Evolutionary conservation across 2,329 filamentous ascomycete genomes (phyloP).

Genomic region (Colletotrichum tabaci): DNA sequence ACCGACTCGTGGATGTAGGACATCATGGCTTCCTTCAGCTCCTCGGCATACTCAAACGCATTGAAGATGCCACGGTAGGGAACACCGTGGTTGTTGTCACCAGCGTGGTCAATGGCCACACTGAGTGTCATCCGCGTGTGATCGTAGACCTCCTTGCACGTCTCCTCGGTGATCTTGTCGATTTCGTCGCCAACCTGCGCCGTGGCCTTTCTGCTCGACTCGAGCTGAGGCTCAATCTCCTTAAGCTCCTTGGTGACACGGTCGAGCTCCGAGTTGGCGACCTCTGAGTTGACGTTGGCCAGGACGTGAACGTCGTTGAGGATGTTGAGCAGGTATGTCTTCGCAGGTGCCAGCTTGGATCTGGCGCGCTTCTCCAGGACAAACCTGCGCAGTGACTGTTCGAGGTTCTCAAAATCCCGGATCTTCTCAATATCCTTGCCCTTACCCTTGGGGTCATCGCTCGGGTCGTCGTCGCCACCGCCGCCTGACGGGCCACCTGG

Average conservation of each 20-base stretch:
- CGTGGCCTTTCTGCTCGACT: constrained; percentile 85
- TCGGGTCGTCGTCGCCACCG: constrained; percentile 68
- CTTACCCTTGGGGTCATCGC: constrained; percentile 78
- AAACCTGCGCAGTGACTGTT: constrained; percentile 90
- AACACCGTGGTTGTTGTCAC: constrained; percentile 84
- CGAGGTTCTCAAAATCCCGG: constrained; percentile 89
- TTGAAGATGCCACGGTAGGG: constrained; percentile 88
- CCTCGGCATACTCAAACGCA: constrained; percentile 93
- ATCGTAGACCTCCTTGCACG: constrained; percentile 88
- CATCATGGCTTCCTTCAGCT: constrained; percentile 92
- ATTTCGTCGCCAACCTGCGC: constrained; percentile 85
- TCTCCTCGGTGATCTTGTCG: constrained; percentile 86
- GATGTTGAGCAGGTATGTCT: constrained; percentile 95
- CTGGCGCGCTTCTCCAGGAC: constrained; percentile 95
- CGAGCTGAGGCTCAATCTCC: constrained; percentile 87
- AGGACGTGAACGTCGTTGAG: constrained; percentile 88
- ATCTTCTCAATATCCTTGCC: constrained; percentile 91
- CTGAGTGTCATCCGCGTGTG: constrained; percentile 84
- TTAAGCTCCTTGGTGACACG: constrained; percentile 85
- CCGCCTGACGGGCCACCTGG: constrained; percentile 70
- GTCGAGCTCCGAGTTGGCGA: constrained; percentile 87
- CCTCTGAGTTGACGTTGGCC: constrained; percentile 88
- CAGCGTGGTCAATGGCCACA: constrained; percentile 82
- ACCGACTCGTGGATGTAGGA: constrained; percentile 88
- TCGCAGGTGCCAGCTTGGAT: constrained; percentile 95